These are phyloP conservation scores for Thinopyrum elongatum DNA, from an alignment of 176 grass and related monocot genomes.

Conservation along the genomic window DNA sequence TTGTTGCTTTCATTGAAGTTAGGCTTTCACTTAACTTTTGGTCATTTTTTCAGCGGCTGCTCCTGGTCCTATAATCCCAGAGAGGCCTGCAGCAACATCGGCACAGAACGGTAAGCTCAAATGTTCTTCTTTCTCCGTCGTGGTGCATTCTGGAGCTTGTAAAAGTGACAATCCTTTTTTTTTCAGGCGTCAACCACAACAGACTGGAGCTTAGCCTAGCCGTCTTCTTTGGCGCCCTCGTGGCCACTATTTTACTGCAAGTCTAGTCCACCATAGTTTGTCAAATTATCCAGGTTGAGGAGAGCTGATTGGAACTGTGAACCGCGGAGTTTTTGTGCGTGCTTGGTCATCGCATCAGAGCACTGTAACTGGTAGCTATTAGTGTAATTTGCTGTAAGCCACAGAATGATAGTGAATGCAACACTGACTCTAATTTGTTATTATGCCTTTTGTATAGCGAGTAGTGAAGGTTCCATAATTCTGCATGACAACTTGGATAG, in stretches of 20 bases:
- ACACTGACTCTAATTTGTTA: constrained; percentile 26
- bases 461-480: constrained; percentile 24
- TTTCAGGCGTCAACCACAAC: constrained; percentile 45
- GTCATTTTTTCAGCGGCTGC: constrained; percentile 48
- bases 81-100: constrained; percentile 75
- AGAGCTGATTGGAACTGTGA: constrained; percentile 26
- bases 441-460: constrained; percentile 49
- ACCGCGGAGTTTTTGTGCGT: constrained; percentile 22
- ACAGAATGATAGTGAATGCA: constrained; percentile 22
- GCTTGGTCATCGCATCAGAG: constrained; percentile 11
- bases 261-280: constrained; percentile 31
- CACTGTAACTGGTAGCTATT: constrained; percentile 41
- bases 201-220: constrained; percentile 41
- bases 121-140: not conserved
- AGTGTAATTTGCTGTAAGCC: constrained; percentile 49
- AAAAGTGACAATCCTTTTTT: not conserved
- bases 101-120: constrained; percentile 53
- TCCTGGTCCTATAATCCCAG: constrained; percentile 57
- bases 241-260: constrained; percentile 38
- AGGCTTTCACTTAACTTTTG: constrained; percentile 21
- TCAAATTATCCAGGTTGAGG: constrained; percentile 28
- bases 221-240: constrained; percentile 28
- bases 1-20: constrained; percentile 12
- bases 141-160: not conserved
- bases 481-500: not conserved